Base-by-base conservation (phyloP, 1,284 basidiomycete species). In the Tilletia horrida region DNA sequence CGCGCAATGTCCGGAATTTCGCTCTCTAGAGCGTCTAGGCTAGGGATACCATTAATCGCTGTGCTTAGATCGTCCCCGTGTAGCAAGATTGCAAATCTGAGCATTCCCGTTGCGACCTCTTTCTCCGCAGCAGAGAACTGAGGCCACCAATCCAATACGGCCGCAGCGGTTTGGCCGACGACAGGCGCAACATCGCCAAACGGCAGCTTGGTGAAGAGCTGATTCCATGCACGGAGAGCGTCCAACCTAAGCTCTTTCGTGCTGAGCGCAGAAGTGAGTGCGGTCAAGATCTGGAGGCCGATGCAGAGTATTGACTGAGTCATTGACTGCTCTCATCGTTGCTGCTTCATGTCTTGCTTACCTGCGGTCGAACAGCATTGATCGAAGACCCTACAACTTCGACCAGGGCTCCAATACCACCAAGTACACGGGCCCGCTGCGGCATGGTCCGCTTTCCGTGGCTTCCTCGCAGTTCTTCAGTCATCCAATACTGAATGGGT, bases 121-220 rank as follows among this genome's bases (percentile, higher is more conserved):
- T 86, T 87, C 62, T 88, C 87, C 3, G 82, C 77, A 0, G 82
- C 67, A 14, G 87, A 86, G 66, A 97, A 87, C 0, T 83, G 84
- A 2, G 86, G 78, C 96, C 96, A 98, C 1, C 86, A 86, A 1
- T 88, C 85, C 6, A 94, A 87, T 57, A 97, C 86, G 0, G 91
- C 88, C 0, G 96, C 94, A 35, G 89, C 91, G 0, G 92, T 96
- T 4, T 91, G 88, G 2, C 93, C 93, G 52, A 96, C 86, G 78
- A 93, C 89, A 0, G 91, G 88, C 0, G 91, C 90, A 29, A 95
- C 85, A 69, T 97, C 93, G 44, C 83, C 83, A 29, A 87, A 86
- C 3, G 85, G 84, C 48, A 97, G 83, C 0, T 88, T 88, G 7
- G 84, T 86, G 72, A 97, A 84, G 82, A 97, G 96, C 21, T 84